phyloP scores from a whole-genome alignment of 2,329 filamentous ascomycete species.

The Scytalidium sp. region DNA sequence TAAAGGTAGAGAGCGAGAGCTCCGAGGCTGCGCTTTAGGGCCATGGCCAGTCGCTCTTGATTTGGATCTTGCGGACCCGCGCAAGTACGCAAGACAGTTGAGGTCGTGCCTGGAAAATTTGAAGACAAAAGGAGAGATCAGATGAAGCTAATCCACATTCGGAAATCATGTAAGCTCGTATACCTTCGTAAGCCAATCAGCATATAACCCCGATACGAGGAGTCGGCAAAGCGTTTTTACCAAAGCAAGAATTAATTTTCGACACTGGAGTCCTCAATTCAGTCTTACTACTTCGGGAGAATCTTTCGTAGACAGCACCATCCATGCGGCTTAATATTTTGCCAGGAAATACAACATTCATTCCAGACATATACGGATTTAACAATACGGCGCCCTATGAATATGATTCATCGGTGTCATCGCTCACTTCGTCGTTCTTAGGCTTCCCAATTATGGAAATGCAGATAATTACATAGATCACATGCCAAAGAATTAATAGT shows the following conservation, averaged over 20 bases:
- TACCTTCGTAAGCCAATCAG: too few species aligned
- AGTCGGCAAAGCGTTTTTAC: too few species aligned
- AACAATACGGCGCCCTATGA: not conserved
- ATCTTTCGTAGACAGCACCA: not conserved
- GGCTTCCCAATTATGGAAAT: not conserved
- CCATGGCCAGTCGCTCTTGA: conserved; percentile 15
- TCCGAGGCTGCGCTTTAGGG: not conserved
- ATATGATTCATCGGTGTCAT: not conserved
- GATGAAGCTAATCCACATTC: too few species aligned
- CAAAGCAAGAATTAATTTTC: not conserved
- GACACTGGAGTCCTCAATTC: not conserved
- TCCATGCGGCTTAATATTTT: not conserved
- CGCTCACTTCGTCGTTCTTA: not conserved
- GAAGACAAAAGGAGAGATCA: too few species aligned
- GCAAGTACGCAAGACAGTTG: too few species aligned
- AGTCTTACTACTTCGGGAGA: not conserved
- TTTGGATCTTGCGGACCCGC: too few species aligned
- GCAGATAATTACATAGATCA: not conserved
- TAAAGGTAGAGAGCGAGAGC: not conserved
- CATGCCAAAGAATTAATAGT: not conserved
- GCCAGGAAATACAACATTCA: not conserved
- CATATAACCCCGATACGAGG: too few species aligned
- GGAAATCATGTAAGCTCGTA: too few species aligned
- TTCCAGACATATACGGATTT: not conserved
- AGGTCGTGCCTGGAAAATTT: too few species aligned